A percentile compares a stretch with the other conserved stretches of the same genome.
Evolutionary conservation across 2,329 filamentous ascomycete species (phyloP).

Genomic region (Pyricularia sp.): DNA sequence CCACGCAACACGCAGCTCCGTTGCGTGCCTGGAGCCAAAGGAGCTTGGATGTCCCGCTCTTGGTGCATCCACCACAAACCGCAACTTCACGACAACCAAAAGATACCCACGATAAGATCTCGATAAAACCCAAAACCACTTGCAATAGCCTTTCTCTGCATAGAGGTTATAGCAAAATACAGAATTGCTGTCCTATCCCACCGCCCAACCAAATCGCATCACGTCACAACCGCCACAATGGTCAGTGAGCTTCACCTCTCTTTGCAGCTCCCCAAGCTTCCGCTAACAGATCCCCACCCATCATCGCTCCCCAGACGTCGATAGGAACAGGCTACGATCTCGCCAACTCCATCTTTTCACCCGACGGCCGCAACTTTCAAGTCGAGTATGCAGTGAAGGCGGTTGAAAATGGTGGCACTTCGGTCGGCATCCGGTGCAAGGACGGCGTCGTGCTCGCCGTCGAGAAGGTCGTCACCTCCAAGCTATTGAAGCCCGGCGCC

Average conservation of each 20-base stretch:
- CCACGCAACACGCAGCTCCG: neutral
- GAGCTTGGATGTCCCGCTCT: neutral
- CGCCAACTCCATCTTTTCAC: conserved; percentile 98
- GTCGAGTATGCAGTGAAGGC: conserved; percentile 98
- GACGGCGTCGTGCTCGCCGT: conserved; percentile 92
- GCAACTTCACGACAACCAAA: neutral
- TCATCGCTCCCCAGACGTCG: conserved; percentile 58
- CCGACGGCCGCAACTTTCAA: conserved; percentile 97
- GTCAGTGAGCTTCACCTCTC: conserved; percentile 1
- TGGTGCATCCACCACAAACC: neutral
- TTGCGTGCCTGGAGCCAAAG: neutral
- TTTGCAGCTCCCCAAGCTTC: neutral
- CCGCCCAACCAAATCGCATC: neutral
- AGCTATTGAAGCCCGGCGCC: conserved; percentile 84
- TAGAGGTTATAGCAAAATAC: neutral
- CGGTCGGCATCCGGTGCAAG: conserved; percentile 91
- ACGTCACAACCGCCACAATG: conserved; percentile 2
- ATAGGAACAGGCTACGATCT: conserved; percentile 99
- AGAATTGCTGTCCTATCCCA: neutral
- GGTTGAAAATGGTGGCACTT: conserved; percentile 94
- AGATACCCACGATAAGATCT: neutral
- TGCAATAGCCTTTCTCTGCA: neutral
- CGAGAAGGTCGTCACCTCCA: conserved; percentile 92
- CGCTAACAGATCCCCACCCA: conserved; percentile 8
- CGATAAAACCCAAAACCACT: neutral